phyloP scores from a whole-genome alignment of 192 early-diverging fungal genomes.

The Dispira simplex region DNA sequence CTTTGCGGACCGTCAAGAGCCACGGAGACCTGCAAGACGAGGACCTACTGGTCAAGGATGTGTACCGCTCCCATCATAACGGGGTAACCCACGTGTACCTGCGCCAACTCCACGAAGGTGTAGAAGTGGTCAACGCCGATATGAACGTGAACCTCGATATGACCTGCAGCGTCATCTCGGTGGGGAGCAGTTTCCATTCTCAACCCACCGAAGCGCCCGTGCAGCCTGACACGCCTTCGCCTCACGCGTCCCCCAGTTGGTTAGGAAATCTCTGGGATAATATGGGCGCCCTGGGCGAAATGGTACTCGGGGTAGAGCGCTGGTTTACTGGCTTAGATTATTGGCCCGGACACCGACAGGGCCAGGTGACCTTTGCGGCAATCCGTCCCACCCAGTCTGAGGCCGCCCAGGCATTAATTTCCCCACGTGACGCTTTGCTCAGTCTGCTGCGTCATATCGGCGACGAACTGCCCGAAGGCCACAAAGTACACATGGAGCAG shows the following conservation, averaged over 20 bases:
- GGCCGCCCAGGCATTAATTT: not conserved
- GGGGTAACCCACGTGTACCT: constrained; percentile 76
- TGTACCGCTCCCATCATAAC: constrained; percentile 51
- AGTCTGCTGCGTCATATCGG: constrained; percentile 35
- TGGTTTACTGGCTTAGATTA: not conserved
- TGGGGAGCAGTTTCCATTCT: constrained; percentile 2
- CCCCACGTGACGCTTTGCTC: constrained; percentile 35
- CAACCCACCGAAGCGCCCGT: no score
- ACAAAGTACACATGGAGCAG: constrained; percentile 18
- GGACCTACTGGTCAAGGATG: constrained; percentile 31
- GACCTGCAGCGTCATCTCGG: constrained; percentile 5
- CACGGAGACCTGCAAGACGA: not conserved
- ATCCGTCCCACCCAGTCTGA: not conserved
- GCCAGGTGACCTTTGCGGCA: not conserved
- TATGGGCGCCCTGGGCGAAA: not conserved
- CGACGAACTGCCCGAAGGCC: constrained; percentile 23
- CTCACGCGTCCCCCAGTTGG: no score
- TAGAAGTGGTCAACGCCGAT: constrained; percentile 67
- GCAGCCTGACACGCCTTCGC: no score
- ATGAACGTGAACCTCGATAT: constrained; percentile 38
- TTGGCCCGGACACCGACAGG: not conserved
- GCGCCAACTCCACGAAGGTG: constrained; percentile 50
- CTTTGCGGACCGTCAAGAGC: no score
- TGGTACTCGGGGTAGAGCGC: not conserved
- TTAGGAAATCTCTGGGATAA: not conserved